phyloP scores from a whole-genome alignment of 495 filamentous ascomycete genomes.

The Hypoxylon fuscum region DNA sequence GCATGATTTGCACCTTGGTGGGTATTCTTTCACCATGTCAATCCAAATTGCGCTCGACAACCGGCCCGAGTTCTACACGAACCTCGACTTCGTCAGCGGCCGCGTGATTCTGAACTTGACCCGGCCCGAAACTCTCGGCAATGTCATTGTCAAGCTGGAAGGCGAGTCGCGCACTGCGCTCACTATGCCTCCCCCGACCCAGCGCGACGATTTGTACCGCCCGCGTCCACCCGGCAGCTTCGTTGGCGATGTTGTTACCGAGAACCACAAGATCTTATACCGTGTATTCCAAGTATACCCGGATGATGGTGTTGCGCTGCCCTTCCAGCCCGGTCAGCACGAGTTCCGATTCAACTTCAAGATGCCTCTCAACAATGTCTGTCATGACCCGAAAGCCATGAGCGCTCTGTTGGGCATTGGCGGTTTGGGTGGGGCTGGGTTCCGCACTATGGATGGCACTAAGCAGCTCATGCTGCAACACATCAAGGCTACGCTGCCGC shows the following conservation, averaged over 20 bases:
- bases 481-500: conserved; percentile 87
- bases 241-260: conserved; percentile 50
- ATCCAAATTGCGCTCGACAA: conserved; percentile 81
- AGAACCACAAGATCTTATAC: conserved; percentile 68
- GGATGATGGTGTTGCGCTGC: conserved; percentile 67
- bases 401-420: conserved; percentile 53
- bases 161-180: conserved; percentile 79
- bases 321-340: conserved; percentile 78
- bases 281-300: conserved; percentile 84
- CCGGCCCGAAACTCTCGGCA: conserved; percentile 72
- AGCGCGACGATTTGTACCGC: conserved; percentile 28
- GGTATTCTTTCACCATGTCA: conserved; percentile 64
- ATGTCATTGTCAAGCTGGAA: conserved; percentile 92
- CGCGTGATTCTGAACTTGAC: conserved; percentile 70
- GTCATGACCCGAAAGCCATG: conserved; percentile 64
- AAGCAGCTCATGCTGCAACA: conserved; percentile 68
- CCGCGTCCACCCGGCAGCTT: conserved; percentile 21
- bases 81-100: conserved; percentile 80
- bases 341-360: conserved; percentile 94
- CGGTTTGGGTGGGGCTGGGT: conserved; percentile 50
- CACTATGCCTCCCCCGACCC: conserved; percentile 41
- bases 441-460: conserved; percentile 61
- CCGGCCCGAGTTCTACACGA: conserved; percentile 81
- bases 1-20: neutral
- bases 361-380: conserved; percentile 92